Evolutionary conservation across 257 asterid genomes (phyloP), one percentile per base, ranked within the genome.

Genomic region (Phtheirospermum japonicum): DNA sequence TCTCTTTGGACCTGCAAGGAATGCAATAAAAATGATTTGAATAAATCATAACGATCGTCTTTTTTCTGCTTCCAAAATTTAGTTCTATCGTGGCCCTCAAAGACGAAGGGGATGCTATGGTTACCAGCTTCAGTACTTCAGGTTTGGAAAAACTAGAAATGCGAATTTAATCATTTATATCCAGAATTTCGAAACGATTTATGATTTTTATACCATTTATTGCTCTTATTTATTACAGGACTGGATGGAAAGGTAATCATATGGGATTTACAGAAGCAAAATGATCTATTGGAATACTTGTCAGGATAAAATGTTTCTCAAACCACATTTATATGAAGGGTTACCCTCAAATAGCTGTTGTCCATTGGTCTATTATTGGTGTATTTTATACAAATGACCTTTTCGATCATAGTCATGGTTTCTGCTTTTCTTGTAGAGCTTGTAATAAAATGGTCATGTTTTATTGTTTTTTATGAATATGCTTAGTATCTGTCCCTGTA

Each of bases 81-180:
- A 93, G 99, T 62, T 83, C 82, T 72, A 69, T 93, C 39, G 73
- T 87, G 62, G 84, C 97, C 53, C 77, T 87, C 49, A 83, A 74
- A 68, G 85, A 78, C 70, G 51, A 77, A 43, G 82, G 82, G 61
- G 82, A 76, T 32, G 63, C 80, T 49, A 59, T 53, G 10, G 64
- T 77, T 16, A 80, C 86, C 61, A 75, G 81, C 63, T 93, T 87
- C 88, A 89, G 92, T 79, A 93, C 97, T 54, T 82, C 97, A 83
- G 97, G 97, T 89, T 23, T 74, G 33, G 83, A 69, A 30, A 48
- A 30, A 13, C 51, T 52, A 42, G 26, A 30, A 36, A 52, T 65
- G 32, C 23, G 33, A 4, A 19, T 50, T 10, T 36, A 9, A 23
- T 23, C 28, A 23, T 30, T 5, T 19, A 48, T 23, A 49, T 48